A percentile compares a stretch with the other conserved stretches of the same genome.
Conservation (phyloP, 139 green algal species). For the Chlamydomonas schloesseri region DNA sequence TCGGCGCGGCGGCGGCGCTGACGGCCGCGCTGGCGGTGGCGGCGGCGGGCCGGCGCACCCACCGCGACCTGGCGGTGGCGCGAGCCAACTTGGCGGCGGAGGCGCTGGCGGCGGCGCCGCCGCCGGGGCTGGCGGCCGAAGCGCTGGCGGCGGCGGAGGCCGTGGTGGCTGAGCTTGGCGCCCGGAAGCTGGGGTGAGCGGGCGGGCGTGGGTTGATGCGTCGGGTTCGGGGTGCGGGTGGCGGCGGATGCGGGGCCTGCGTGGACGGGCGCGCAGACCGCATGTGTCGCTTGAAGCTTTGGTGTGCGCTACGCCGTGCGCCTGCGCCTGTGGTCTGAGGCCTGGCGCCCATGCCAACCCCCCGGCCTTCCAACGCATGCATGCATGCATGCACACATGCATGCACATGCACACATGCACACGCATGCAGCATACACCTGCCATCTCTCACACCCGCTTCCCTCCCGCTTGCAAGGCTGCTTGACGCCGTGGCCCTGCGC, state of each 20-base stretch:
- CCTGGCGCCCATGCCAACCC: no score
- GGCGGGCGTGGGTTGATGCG: no score
- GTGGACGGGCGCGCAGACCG: no score
- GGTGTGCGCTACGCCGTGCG: no score
- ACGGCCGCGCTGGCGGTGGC: background rate
- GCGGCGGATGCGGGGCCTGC: no score
- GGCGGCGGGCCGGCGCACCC: background rate
- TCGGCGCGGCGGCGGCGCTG: slow-evolving; percentile 10
- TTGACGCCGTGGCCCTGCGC: background rate
- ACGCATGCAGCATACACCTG: background rate
- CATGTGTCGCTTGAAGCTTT: no score
- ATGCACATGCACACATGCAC: background rate
- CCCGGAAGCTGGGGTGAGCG: no score
- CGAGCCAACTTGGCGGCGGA: slow-evolving; percentile 43
- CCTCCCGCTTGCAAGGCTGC: background rate
- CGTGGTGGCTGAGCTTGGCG: background rate
- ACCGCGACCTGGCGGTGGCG: slow-evolving; percentile 11
- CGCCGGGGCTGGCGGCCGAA: slow-evolving; percentile 48
- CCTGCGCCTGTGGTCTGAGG: no score
- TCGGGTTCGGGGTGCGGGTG: no score
- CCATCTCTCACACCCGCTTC: no score
- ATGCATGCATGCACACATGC: background rate
- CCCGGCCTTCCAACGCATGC: no score
- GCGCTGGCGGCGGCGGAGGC: slow-evolving; percentile 20
- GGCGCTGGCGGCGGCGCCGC: slow-evolving; percentile 67